A percentile compares a stretch with the other conserved stretches of the same genome.
Conservation (phyloP, 78 protist species). For the Abeoforma whisleri region DNA sequence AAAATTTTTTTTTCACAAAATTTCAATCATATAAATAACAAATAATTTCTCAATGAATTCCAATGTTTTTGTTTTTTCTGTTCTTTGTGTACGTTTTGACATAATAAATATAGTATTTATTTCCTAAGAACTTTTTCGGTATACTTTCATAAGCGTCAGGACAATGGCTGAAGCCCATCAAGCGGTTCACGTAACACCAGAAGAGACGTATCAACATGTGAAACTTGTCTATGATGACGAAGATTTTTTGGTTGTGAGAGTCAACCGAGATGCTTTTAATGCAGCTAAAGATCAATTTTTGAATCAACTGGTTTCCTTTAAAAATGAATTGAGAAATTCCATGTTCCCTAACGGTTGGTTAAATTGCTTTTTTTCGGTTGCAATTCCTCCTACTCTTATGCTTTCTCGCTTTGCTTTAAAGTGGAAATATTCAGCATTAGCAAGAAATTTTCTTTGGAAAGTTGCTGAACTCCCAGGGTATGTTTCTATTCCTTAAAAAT, state of each 20-base stretch:
- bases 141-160: too few relatives aligned
- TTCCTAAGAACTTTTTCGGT: too few relatives aligned
- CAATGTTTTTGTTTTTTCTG: too few relatives aligned
- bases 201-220: slow-evolving; percentile 25
- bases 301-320: background rate
- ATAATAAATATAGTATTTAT: too few relatives aligned
- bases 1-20: too few relatives aligned
- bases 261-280: slow-evolving; percentile 13
- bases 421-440: too few relatives aligned
- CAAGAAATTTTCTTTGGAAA: too few relatives aligned
- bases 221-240: background rate
- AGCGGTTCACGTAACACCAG: slow-evolving; percentile 18
- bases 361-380: background rate
- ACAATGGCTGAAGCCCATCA: slow-evolving; percentile 47
- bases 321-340: background rate
- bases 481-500: too few relatives aligned
- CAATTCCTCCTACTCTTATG: background rate
- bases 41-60: too few relatives aligned
- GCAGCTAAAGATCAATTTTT: background rate
- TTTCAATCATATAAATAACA: too few relatives aligned
- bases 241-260: background rate
- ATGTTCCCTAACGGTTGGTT: slow-evolving; percentile 20
- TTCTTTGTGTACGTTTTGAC: too few relatives aligned
- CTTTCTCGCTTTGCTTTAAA: background rate
- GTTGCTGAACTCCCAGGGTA: too few relatives aligned